A percentile compares a stretch with the other conserved stretches of the same genome.
Conservation (phyloP, 257 asterid species). For the Solanum etuberosum region DNA sequence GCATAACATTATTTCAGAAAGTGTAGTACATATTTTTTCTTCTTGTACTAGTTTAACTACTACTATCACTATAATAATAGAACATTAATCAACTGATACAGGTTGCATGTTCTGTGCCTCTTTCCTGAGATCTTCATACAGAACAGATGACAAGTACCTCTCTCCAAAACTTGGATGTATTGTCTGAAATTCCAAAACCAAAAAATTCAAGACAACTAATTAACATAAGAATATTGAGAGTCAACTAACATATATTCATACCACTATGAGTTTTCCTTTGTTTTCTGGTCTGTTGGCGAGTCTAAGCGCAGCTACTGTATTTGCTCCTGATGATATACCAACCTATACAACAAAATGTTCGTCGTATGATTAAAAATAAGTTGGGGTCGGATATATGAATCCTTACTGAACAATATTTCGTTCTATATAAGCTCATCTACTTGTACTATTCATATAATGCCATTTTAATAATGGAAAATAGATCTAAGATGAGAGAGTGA, state of each 20-base stretch:
- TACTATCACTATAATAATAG: too few species aligned
- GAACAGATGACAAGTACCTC: conserved; percentile 78
- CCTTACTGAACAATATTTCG: background rate
- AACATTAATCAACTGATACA: conserved; percentile 61
- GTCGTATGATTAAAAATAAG: background rate
- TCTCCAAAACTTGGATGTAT: conserved; percentile 94
- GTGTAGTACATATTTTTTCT: background rate
- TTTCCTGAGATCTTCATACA: conserved; percentile 72
- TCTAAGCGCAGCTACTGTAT: conserved; percentile 81
- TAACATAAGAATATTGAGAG: background rate
- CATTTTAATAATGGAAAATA: background rate
- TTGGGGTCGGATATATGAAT: background rate
- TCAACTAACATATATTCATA: conserved; percentile 12
- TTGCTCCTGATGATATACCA: conserved; percentile 96
- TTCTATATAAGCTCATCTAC: background rate
- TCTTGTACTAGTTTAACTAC: too few species aligned
- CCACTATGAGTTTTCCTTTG: conserved; percentile 94
- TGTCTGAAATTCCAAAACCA: conserved; percentile 34
- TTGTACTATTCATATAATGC: background rate
- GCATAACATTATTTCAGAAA: background rate
- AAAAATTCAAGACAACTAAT: background rate
- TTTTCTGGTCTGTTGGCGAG: conserved; percentile 85
- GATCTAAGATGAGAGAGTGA: background rate
- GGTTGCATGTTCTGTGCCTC: conserved; percentile 92
- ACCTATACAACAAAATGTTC: conserved; percentile 29